phyloP scores from a whole-genome alignment of 306 rosid species.

The Abrus pulchellus region DNA sequence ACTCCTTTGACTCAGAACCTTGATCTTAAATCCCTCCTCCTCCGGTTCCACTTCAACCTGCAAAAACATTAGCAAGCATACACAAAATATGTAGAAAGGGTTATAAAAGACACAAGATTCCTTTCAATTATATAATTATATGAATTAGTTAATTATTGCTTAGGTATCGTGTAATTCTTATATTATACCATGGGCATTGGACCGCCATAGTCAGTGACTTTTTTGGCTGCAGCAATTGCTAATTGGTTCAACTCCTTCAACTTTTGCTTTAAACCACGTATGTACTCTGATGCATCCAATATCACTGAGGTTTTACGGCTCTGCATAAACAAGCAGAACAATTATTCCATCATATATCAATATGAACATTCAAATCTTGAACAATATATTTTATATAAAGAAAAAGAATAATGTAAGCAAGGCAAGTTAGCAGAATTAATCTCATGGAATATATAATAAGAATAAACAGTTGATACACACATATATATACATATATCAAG shows the following conservation, averaged over 20 bases:
- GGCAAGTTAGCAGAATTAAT: neutral
- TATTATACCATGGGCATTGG: conserved; percentile 53
- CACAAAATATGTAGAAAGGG: neutral
- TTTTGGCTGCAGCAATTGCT: conserved; percentile 18
- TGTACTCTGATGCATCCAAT: conserved; percentile 54
- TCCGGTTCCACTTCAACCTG: conserved; percentile 58
- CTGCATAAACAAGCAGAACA: conserved; percentile 37
- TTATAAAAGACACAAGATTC: neutral
- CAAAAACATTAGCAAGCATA: neutral
- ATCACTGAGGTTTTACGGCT: conserved; percentile 46
- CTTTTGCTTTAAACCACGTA: conserved; percentile 52
- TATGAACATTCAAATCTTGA: neutral
- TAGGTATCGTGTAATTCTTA: neutral
- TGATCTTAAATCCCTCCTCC: conserved; percentile 57
- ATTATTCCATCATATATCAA: neutral
- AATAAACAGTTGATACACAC: no score
- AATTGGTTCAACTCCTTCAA: conserved; percentile 46
- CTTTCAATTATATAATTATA: neutral
- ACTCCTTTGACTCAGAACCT: conserved; percentile 49
- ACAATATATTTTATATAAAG: neutral
- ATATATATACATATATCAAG: no score
- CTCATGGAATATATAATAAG: no score
- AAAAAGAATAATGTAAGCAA: neutral
- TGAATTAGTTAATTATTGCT: neutral
- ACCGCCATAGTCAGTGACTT: conserved; percentile 33